These are phyloP conservation scores for Colletotrichum sp. DNA, from an alignment of 2,329 filamentous ascomycete genomes.

Conservation along the genomic window DNA sequence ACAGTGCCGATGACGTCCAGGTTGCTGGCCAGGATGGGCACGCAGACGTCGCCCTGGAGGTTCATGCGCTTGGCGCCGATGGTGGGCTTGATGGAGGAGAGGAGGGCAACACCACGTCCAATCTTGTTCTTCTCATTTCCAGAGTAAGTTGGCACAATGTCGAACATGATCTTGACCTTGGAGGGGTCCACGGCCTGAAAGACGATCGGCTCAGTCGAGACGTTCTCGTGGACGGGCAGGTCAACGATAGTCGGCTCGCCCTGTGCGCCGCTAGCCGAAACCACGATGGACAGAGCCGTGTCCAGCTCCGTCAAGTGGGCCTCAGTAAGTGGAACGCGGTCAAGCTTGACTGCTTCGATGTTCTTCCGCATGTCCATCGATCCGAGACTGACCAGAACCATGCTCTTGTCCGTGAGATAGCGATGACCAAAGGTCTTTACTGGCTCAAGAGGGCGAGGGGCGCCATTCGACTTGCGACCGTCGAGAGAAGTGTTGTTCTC, in stretches of 20 bases:
- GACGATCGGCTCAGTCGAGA: constrained; percentile 89
- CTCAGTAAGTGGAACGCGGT: constrained; percentile 84
- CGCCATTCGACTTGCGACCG: constrained; percentile 58
- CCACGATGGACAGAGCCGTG: constrained; percentile 88
- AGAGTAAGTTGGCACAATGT: constrained; percentile 94
- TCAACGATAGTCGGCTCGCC: constrained; percentile 92
- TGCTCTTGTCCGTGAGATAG: constrained; percentile 86
- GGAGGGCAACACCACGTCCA: constrained; percentile 84
- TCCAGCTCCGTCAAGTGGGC: constrained; percentile 94
- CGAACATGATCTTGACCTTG: constrained; percentile 89
- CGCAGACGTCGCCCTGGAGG: constrained; percentile 87
- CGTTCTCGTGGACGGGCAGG: constrained; percentile 90
- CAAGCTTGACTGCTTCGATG: constrained; percentile 80
- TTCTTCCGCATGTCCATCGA: constrained; percentile 93
- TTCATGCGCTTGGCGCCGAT: constrained; percentile 88
- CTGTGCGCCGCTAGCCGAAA: constrained; percentile 82
- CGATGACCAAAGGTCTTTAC: constrained; percentile 96
- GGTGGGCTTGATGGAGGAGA: constrained; percentile 83
- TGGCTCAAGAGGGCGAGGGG: constrained; percentile 68
- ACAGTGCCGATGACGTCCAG: constrained; percentile 92
- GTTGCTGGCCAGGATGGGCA: constrained; percentile 85
- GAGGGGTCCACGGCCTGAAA: constrained; percentile 80
- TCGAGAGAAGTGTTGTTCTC: constrained; percentile 60
- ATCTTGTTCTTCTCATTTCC: constrained; percentile 88
- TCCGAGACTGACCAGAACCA: constrained; percentile 90